Percentiles rank a stretch among this genome's conserved stretches.
Evolutionary conservation across 1,284 basidiomycete species (phyloP).

Genomic region (Paramarasmius palmivorus): DNA sequence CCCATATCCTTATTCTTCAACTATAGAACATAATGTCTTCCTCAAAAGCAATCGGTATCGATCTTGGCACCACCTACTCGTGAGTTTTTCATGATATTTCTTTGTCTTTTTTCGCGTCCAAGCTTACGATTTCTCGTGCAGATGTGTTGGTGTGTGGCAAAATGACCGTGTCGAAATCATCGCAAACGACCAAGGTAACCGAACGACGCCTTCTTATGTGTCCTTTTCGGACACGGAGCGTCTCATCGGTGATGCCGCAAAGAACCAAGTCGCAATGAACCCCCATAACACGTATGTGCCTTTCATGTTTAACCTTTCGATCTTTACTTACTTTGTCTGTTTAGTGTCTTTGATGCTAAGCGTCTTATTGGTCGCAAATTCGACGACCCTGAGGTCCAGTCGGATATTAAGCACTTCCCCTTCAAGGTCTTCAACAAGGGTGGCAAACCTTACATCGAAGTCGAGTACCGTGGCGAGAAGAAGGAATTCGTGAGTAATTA

Average conservation of each 20-base stretch:
- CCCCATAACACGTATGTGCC: constrained; percentile 41
- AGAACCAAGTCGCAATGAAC: constrained; percentile 70
- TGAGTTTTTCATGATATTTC: constrained; percentile 36
- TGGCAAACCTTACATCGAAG: constrained; percentile 76
- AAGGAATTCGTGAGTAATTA: constrained; percentile 68
- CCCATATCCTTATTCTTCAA: background rate
- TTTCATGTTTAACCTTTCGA: constrained; percentile 5
- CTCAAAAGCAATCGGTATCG: constrained; percentile 91
- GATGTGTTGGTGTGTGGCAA: constrained; percentile 41
- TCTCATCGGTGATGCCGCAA: constrained; percentile 79
- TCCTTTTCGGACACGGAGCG: constrained; percentile 79
- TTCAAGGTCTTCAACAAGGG: constrained; percentile 73
- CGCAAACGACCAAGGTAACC: constrained; percentile 85
- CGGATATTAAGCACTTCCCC: constrained; percentile 79
- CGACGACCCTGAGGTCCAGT: constrained; percentile 71
- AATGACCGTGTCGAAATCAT: constrained; percentile 81
- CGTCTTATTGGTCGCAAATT: constrained; percentile 82
- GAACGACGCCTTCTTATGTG: constrained; percentile 83
- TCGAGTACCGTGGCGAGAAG: constrained; percentile 74
- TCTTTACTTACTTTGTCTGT: constrained; percentile 16
- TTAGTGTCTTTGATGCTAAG: constrained; percentile 76
- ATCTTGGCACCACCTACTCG: constrained; percentile 88
- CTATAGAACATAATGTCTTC: constrained; percentile 41
- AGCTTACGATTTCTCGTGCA: constrained; percentile 21
- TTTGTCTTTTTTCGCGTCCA: constrained; percentile 8